Base-by-base conservation (phyloP, 2,329 filamentous ascomycete species). In the Aspergillus puulaauensis region DNA sequence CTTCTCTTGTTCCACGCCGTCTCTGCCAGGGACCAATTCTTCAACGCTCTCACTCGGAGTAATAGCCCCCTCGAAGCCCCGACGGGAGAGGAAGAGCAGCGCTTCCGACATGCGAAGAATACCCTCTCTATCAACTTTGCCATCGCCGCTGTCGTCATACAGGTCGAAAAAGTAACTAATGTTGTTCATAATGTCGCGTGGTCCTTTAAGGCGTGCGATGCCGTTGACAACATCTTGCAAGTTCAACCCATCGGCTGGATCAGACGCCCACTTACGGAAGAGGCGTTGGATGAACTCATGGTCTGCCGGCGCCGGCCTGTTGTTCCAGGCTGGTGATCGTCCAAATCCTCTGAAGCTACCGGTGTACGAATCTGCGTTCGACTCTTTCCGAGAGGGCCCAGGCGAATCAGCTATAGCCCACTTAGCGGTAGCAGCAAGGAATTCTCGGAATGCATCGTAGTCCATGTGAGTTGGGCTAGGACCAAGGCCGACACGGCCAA, bases 91-190 rank as follows among this genome's bases (percentile, higher is more conserved):
- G 75, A 99, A 99, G 2, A 99, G 79, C 33, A 99, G 79, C 0
- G 93, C 91, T 75, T 99, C 95, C 0, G 93, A 97, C 70, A 99
- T 98, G 46, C 92, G 83, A 45, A 99, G 75, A 57, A 99, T 99
- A 6, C 95, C 95, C 74, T 99, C 95, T 11, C 95, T 86, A 69
- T 98, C 95, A 5, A 99, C 93, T 66, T 86, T 91, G 24, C 95
- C 95, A 70, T 96, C 92, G 1, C 87, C 85, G 67, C 93, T 89
- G 64, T 99, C 93, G 70, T 99, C 95, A 73, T 98, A 97, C 0
- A 99, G 84, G 68, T 97, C 91, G 67, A 99, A 99, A 74, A 99
- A 98, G 76, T 98, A 98, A 59, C 88, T 95, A 69, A 99, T 98
- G 58, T 90, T 95, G 31, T 91, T 91, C 93, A 99, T 97, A 64